phyloP scores from a whole-genome alignment of 139 green algal genomes.

The Ettlia oleoabundans region DNA sequence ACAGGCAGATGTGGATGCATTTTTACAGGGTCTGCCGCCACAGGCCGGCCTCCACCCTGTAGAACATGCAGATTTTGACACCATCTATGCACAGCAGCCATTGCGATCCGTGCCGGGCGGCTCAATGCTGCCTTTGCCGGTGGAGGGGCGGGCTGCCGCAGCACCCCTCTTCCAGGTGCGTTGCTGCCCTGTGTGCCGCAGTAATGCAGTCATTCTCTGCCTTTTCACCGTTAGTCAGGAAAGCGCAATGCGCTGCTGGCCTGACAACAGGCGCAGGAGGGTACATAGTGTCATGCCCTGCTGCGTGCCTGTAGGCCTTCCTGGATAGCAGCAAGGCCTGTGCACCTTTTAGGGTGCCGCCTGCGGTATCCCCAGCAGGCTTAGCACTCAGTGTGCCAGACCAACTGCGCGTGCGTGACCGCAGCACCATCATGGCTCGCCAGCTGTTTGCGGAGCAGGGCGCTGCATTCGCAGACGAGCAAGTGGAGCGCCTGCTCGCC shows the following conservation, averaged over 20 bases:
- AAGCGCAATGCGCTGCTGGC: not conserved
- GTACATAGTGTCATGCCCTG: too few species aligned
- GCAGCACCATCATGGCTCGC: slow-evolving; percentile 82
- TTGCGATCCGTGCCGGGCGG: not conserved
- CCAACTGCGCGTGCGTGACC: slow-evolving; percentile 74
- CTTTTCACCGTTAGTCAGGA: not conserved
- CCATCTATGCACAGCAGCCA: slow-evolving; percentile 39
- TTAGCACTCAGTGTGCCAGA: slow-evolving; percentile 45
- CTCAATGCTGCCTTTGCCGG: not conserved
- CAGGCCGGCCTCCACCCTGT: not conserved
- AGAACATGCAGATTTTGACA: slow-evolving; percentile 42
- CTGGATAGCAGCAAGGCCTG: slow-evolving; percentile 70
- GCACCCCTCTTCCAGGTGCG: slow-evolving; percentile 38
- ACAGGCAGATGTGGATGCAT: slow-evolving; percentile 26
- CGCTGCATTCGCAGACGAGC: slow-evolving; percentile 52
- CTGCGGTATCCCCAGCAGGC: slow-evolving; percentile 14
- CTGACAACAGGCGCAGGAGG: too few species aligned
- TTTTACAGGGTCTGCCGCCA: slow-evolving; percentile 17
- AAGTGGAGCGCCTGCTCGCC: slow-evolving; percentile 75
- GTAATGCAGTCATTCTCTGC: not conserved
- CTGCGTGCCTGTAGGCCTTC: slow-evolving; percentile 53
- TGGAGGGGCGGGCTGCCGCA: not conserved
- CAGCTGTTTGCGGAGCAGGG: slow-evolving; percentile 80
- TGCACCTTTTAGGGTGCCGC: slow-evolving; percentile 14
- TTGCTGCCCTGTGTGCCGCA: not conserved